phyloP scores from a whole-genome alignment of 2,329 filamentous ascomycete genomes.

The Ascochyta clinopodiicola region DNA sequence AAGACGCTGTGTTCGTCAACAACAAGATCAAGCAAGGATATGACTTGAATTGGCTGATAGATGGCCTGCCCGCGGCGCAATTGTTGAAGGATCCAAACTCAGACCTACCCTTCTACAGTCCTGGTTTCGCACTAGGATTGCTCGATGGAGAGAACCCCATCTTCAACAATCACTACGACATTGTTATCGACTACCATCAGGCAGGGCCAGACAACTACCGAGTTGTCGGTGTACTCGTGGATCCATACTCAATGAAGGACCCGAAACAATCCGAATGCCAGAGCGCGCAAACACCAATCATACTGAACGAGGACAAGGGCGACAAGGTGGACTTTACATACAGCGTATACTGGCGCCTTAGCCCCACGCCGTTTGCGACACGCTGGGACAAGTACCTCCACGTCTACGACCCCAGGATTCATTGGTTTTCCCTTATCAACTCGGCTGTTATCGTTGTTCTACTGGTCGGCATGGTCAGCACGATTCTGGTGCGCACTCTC shows the following conservation, averaged over 20 bases:
- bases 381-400: slow-evolving; percentile 99
- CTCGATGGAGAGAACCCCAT: slow-evolving; percentile 62
- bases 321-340: slow-evolving; percentile 86
- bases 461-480: slow-evolving; percentile 87
- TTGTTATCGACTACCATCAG: slow-evolving; percentile 89
- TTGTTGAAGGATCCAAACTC: slow-evolving; percentile 78
- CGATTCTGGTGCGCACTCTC: slow-evolving; percentile 86
- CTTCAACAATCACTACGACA: slow-evolving; percentile 96
- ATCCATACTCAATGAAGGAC: slow-evolving; percentile 75
- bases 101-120: slow-evolving; percentile 82
- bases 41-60: slow-evolving; percentile 93
- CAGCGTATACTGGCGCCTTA: slow-evolving; percentile 86
- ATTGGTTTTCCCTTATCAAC: slow-evolving; percentile 98
- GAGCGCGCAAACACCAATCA: slow-evolving; percentile 63
- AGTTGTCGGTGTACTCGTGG: slow-evolving; percentile 90
- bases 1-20: slow-evolving; percentile 80
- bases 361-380: slow-evolving; percentile 88
- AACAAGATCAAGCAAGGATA: slow-evolving; percentile 82
- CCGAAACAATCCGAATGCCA: slow-evolving; percentile 69
- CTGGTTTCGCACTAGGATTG: slow-evolving; percentile 82
- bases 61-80: slow-evolving; percentile 91
- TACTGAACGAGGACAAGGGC: slow-evolving; percentile 67
- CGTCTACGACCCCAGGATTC: slow-evolving; percentile 96
- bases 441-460: slow-evolving; percentile 95
- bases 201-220: slow-evolving; percentile 75